These are phyloP conservation scores for Rhipidocladum racemiflorum DNA, from an alignment of 176 grass and related monocot genomes.

Conservation along the genomic window DNA sequence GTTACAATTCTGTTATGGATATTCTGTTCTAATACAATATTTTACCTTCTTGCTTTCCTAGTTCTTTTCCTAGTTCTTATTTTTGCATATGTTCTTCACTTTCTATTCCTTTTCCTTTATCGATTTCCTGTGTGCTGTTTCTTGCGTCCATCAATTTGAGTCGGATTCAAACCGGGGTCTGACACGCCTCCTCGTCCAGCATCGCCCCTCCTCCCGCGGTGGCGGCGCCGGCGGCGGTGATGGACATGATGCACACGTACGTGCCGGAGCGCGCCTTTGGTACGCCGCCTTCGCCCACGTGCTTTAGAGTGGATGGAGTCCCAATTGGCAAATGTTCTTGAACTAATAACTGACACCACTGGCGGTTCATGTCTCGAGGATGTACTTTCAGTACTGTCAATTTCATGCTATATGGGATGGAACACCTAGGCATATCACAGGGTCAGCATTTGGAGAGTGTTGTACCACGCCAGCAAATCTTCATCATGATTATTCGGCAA, in stretches of 20 bases:
- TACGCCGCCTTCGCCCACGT: slow-evolving; percentile 69
- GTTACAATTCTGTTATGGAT: no score
- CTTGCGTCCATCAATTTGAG: no score
- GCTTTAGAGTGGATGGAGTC: neutral
- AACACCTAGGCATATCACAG: neutral
- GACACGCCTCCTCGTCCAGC: slow-evolving; percentile 27
- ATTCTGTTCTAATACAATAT: no score
- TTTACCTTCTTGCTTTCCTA: no score
- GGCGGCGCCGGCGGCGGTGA: slow-evolving; percentile 34
- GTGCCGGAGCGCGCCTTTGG: slow-evolving; percentile 70
- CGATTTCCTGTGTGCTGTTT: no score
- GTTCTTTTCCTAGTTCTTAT: no score
- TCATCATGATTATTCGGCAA: neutral
- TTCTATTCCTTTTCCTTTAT: no score
- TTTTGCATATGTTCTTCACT: no score
- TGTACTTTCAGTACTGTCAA: neutral
- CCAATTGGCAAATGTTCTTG: neutral
- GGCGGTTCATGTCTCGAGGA: neutral
- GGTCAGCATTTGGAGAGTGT: neutral
- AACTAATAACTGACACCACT: no score
- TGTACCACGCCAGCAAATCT: neutral
- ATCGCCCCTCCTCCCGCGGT: neutral
- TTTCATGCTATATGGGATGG: neutral
- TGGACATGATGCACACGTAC: slow-evolving; percentile 91
- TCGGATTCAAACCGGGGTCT: no score